phyloP scores from a whole-genome alignment of 2,329 filamentous ascomycete species.

The Trichoderma sp. region DNA sequence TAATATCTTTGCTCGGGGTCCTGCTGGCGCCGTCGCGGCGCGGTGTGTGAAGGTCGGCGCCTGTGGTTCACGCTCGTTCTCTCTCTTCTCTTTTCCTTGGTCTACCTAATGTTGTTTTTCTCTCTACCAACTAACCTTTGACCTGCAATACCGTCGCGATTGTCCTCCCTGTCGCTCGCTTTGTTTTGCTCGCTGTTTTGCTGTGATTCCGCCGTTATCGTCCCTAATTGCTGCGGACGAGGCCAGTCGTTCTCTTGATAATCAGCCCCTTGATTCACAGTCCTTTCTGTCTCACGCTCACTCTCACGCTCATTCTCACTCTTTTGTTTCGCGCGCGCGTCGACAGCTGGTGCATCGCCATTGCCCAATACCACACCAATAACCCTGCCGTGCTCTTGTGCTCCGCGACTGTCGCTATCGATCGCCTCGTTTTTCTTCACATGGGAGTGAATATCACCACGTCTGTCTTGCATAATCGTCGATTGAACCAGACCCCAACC shows the following conservation, averaged over 20 bases:
- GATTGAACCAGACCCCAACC: not conserved
- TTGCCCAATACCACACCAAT: conserved; percentile 1
- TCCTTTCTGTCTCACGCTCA: not conserved
- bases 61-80: not conserved
- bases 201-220: not conserved
- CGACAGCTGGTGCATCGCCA: not conserved
- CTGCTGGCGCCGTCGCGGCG: conserved; percentile 1
- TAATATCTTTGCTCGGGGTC: not conserved
- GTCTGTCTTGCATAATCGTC: not conserved
- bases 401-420: conserved; percentile 3
- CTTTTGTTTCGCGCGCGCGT: not conserved
- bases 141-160: not conserved
- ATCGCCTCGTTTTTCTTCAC: not conserved
- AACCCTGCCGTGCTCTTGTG: not conserved
- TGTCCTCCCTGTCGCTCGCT: conserved; percentile 1
- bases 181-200: not conserved
- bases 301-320: not conserved
- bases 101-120: not conserved
- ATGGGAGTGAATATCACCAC: not conserved
- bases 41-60: conserved; percentile 1
- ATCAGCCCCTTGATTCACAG: conserved; percentile 3
- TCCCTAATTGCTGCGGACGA: not conserved
- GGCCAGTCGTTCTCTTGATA: not conserved
- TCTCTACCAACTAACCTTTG: not conserved
- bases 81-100: not conserved